Base-by-base conservation (phyloP, 768 basidiomycete genomes). In the Kwoniella europaea region DNA sequence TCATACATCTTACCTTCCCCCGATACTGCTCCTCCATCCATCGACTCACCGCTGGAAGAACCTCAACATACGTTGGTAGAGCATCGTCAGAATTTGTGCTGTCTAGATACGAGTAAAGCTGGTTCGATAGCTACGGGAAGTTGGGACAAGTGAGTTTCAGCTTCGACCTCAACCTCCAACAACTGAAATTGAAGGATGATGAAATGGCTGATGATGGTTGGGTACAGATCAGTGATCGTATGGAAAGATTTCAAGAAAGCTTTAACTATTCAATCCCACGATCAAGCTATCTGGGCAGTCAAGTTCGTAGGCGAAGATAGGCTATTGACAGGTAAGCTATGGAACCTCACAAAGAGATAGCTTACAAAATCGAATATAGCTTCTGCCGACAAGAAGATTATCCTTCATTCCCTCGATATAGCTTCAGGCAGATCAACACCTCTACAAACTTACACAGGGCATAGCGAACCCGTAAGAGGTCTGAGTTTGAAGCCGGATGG, bases 371-470 rank as follows among this genome's bases (percentile, higher is more conserved):
- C 76, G 69, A 62, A 56, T 59, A 41, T 78, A 93, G 96, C 89
- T 59, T 96, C 96, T 41, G 97, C 97, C 58, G 97, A 99, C 85
- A 95, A 91, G 85, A 91, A 91, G 22, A 95, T 99, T 83, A 92
- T 91, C 76, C 86, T 94, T 22, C 98, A 94, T 92, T 85, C 89
- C 63, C 87, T 90, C 74, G 89, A 91, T 82, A 20, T 76, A 3
- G 60, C 69, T 15, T 41, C 67, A 10, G 77, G 77, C 1, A 75
- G 72, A 27, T 78, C 79, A 18, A 92, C 92, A 83, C 85, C 84
- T 27, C 73, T 93, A 10, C 88, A 88, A 55, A 92, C 90, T 10
- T 98, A 89, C 81, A 86, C 86, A 46, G 96, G 95, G 2, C 97
- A 99, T 83, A 89, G 87, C 71, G 94, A 96, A 78, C 93, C 93